phyloP scores from a whole-genome alignment of 441 rosid species.

The Adansonia madagascariensis region DNA sequence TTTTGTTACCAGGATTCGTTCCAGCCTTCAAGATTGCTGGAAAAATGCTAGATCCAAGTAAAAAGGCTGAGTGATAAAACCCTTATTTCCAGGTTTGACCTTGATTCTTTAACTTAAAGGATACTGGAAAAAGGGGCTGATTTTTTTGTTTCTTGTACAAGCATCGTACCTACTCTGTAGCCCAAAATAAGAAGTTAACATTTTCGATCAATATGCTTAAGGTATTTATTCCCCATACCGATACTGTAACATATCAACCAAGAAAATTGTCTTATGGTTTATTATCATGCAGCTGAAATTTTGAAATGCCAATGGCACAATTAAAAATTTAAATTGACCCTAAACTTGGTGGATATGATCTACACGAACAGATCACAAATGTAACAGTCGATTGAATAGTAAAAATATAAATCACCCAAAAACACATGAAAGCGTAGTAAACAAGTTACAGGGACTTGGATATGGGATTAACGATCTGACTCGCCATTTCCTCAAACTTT shows the following conservation, averaged over 20 bases:
- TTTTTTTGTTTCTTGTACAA: neutral
- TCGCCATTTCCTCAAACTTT: neutral
- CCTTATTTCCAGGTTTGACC: neutral
- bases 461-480: neutral
- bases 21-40: neutral
- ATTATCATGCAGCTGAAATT: neutral
- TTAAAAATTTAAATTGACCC: neutral
- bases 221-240: neutral
- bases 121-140: neutral
- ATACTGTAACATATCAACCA: neutral
- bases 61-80: neutral
- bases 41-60: neutral
- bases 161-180: neutral
- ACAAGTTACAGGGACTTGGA: neutral
- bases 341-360: neutral
- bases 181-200: neutral
- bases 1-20: neutral
- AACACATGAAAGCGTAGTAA: neutral
- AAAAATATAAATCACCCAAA: neutral
- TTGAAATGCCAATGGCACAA: neutral
- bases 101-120: neutral
- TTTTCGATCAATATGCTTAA: neutral
- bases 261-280: neutral
- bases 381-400: neutral
- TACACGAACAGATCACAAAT: neutral